These are phyloP conservation scores for Passalora sequoiae DNA, from an alignment of 2,329 filamentous ascomycete species.

Conservation along the genomic window DNA sequence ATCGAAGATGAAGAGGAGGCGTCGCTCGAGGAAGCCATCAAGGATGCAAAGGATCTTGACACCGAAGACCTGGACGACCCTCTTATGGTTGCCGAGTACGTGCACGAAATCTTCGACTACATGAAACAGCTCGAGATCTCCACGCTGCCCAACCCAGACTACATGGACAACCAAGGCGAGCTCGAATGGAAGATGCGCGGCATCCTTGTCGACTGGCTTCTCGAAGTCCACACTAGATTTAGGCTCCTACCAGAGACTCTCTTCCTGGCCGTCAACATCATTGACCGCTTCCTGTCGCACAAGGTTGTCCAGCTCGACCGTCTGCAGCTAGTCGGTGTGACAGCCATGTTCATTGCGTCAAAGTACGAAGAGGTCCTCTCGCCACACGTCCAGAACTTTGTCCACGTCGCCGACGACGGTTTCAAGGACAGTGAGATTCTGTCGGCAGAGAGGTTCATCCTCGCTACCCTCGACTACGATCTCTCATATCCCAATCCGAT, in stretches of 20 bases:
- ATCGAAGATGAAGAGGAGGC: constrained; percentile 35
- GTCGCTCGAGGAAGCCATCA: constrained; percentile 35
- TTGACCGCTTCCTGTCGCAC: constrained; percentile 91
- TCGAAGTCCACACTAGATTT: constrained; percentile 96
- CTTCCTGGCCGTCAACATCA: constrained; percentile 95
- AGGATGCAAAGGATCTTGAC: constrained; percentile 62
- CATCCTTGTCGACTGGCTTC: constrained; percentile 95
- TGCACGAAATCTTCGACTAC: constrained; percentile 95
- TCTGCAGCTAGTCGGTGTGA: constrained; percentile 92
- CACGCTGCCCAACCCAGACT: constrained; percentile 82
- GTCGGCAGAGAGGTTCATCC: constrained; percentile 91
- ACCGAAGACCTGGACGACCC: constrained; percentile 87
- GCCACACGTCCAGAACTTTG: constrained; percentile 94
- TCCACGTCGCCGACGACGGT: constrained; percentile 91
- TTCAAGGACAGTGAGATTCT: constrained; percentile 94
- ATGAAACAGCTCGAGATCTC: constrained; percentile 76
- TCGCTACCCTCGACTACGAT: constrained; percentile 88
- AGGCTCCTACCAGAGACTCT: constrained; percentile 91
- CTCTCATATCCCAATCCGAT: constrained; percentile 98
- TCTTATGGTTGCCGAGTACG: constrained; percentile 96
- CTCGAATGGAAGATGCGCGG: constrained; percentile 98
- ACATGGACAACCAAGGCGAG: constrained; percentile 92
- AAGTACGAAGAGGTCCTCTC: constrained; percentile 99
- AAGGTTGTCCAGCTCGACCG: constrained; percentile 96
- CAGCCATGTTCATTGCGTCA: constrained; percentile 98